Evolutionary conservation across 306 rosid species (phyloP).

Genomic region (Acmispon strigosus): DNA sequence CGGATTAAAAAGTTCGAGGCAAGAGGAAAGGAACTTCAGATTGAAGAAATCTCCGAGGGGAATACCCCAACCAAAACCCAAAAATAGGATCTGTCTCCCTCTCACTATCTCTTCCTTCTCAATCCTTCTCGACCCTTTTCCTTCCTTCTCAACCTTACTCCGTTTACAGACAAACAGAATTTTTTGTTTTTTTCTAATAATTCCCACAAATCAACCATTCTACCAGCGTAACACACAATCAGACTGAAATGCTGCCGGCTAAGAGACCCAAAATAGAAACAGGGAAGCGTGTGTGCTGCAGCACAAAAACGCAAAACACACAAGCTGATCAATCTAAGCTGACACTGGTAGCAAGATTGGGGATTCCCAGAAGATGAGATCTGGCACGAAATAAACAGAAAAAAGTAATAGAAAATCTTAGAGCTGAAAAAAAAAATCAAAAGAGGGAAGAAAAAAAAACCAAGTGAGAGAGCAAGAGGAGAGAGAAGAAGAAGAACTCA

Average conservation of each 20-base stretch:
- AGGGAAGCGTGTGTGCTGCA: not conserved
- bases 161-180: no score
- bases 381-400: constrained; percentile 44
- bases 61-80: not conserved
- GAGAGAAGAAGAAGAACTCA: constrained; percentile 52
- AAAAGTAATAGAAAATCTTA: constrained; percentile 33
- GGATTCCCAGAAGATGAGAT: constrained; percentile 41
- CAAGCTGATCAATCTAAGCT: constrained; percentile 44
- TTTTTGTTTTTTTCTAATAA: no score
- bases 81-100: constrained; percentile 27
- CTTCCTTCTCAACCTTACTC: not conserved
- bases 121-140: not conserved
- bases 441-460: not conserved
- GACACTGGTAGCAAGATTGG: constrained; percentile 32
- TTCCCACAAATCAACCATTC: constrained; percentile 17
- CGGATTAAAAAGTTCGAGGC: constrained; percentile 4
- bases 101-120: constrained; percentile 2
- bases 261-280: constrained; percentile 26
- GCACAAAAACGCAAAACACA: constrained; percentile 24
- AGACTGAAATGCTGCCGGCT: constrained; percentile 22
- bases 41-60: constrained; percentile 7
- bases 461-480: constrained; percentile 12
- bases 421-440: not conserved
- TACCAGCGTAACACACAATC: constrained; percentile 6
- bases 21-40: constrained; percentile 19